phyloP scores from a whole-genome alignment of 495 filamentous ascomycete genomes.

The Penicillium fimorum region DNA sequence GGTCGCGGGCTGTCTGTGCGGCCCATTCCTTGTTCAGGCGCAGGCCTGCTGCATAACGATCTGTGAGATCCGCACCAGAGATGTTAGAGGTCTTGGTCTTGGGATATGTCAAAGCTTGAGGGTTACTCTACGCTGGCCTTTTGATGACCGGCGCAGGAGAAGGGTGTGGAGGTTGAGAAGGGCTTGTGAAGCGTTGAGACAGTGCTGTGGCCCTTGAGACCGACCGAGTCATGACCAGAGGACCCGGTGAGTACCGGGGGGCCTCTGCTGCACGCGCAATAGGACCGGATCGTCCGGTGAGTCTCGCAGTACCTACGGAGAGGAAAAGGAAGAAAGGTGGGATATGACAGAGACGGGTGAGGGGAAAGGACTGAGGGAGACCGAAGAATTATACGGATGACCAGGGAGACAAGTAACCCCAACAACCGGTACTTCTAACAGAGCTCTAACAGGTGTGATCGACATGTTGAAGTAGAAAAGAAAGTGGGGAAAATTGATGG shows the following conservation, averaged over 20 bases:
- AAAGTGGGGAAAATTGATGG: slow-evolving; percentile 8
- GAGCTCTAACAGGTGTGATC: not conserved
- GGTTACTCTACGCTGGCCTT: not conserved
- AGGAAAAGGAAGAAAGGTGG: slow-evolving; percentile 4
- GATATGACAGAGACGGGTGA: slow-evolving; percentile 4
- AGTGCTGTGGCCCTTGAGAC: not conserved
- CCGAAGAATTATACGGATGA: not conserved
- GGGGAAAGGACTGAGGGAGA: not conserved
- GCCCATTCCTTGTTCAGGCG: slow-evolving; percentile 68
- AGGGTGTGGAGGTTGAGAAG: slow-evolving; percentile 26
- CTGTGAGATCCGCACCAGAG: slow-evolving; percentile 18
- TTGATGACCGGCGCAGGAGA: slow-evolving; percentile 19
- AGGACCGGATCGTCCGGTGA: slow-evolving; percentile 20
- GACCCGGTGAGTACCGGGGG: slow-evolving; percentile 1
- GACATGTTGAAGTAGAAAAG: slow-evolving; percentile 4
- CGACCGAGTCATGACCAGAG: not conserved
- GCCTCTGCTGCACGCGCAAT: slow-evolving; percentile 12
- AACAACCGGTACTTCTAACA: slow-evolving; percentile 2
- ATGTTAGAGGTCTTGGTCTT: slow-evolving; percentile 22
- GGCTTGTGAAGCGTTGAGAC: slow-evolving; percentile 2
- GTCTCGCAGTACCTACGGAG: slow-evolving; percentile 28
- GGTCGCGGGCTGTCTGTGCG: slow-evolving; percentile 58
- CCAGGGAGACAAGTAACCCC: not conserved
- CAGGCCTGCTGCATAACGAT: slow-evolving; percentile 35
- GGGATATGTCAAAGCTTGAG: not conserved